Base-by-base conservation (phyloP, 1,139 yeast genomes). In the Scheffersomyces insectosa region DNA sequence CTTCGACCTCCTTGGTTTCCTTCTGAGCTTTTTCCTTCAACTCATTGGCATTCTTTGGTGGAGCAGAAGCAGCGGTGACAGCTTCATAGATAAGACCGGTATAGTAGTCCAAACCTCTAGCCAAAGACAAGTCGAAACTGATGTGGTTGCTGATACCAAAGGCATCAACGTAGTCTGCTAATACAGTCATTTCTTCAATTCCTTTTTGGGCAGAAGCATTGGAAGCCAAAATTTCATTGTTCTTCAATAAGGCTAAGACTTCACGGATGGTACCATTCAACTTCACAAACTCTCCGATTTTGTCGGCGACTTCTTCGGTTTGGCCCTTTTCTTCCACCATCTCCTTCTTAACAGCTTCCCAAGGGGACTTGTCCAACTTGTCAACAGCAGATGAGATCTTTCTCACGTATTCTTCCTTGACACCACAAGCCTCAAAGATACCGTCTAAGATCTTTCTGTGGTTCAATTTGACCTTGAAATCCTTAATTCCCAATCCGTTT, bases 41-140 rank as follows among this genome's bases (percentile, higher is more conserved):
- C 58, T 81, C 85, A 33, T 70, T 74, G 10, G 93, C 93, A 61
- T 85, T 83, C 37, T 74, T 70, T 42, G 99, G 99, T 25, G 99
- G 96, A 15, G 97, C 97, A 37, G 97, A 88, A 33, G 91, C 97
- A 16, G 84, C 78, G 23, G 98, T 93, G 40, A 93, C 97, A 37
- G 95, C 97, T 68, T 93, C 99, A 66, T 89, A 93, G 54, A 93
- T 93, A 52, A 93, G 78, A 35, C 99, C 99, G 23, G 99, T 93
- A 70, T 93, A 93, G 68, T 93, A 93, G 68, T 93, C 99, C 59
- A 93, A 80, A 40, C 99, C 99, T 75, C 99, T 84, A 30, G 99
- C 99, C 52, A 93, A 75, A 3, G 98, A 91, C 65, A 93, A 77
- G 65, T 93, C 99, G 56, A 93, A 91, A 12, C 93, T 85, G 46